phyloP scores from a whole-genome alignment of 441 rosid genomes.

The Gossypium lobatum region DNA sequence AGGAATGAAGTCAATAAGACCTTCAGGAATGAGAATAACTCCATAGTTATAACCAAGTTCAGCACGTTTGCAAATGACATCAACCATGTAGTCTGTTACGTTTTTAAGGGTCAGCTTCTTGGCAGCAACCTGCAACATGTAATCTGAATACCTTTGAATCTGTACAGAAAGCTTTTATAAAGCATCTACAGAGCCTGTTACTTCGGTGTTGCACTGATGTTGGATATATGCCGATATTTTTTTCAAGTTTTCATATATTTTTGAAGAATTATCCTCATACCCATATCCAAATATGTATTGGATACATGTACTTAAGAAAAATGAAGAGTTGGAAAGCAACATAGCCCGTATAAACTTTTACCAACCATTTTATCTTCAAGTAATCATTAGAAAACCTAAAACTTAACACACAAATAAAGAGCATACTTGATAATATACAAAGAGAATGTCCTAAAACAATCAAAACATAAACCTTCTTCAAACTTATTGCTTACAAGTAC shows the following conservation, averaged over 20 bases:
- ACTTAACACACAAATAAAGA: not conserved
- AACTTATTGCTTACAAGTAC: not conserved
- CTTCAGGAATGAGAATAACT: conserved; percentile 95
- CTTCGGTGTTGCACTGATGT: not conserved
- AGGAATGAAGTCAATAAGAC: conserved; percentile 95
- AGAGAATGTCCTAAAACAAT: not conserved
- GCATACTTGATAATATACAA: not conserved
- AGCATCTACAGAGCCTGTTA: not conserved
- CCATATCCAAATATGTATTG: not conserved
- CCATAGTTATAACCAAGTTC: conserved; percentile 85
- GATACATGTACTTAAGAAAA: not conserved
- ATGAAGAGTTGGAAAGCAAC: not conserved
- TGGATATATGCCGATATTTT: not conserved
- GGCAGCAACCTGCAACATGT: conserved; percentile 63
- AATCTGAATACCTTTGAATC: not conserved
- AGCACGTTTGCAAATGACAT: conserved; percentile 80
- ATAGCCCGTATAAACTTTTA: not conserved
- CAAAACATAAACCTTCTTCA: not conserved
- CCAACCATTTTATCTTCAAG: not conserved
- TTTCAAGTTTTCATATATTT: not conserved
- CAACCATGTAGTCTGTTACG: conserved; percentile 86
- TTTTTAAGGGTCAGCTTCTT: conserved; percentile 82
- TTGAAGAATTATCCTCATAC: not conserved
- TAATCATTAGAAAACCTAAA: not conserved
- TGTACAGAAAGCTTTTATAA: not conserved